phyloP scores from a whole-genome alignment of 306 rosid genomes.

The Dalbergia oliveri region DNA sequence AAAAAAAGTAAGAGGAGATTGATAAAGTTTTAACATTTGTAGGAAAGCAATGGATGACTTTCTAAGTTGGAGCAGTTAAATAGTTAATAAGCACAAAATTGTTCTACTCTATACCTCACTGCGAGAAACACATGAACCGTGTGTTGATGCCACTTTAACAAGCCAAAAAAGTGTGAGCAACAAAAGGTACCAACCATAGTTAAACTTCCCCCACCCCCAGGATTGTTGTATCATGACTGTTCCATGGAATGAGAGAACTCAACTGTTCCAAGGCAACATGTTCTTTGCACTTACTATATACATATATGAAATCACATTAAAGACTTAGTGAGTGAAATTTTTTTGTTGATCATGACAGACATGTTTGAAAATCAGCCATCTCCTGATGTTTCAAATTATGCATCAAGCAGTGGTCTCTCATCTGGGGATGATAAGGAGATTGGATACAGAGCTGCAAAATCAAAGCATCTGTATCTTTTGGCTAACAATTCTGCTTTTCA shows the following conservation, averaged over 20 bases:
- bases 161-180: conserved; percentile 53
- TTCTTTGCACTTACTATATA: conserved; percentile 43
- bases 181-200: conserved; percentile 48
- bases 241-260: conserved; percentile 39
- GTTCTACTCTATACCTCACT: conserved; percentile 40
- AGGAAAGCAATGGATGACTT: conserved; percentile 44
- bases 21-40: conserved; percentile 41
- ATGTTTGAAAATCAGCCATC: conserved; percentile 58
- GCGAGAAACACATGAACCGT: conserved; percentile 60
- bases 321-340: conserved; percentile 13
- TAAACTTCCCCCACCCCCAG: conserved; percentile 43
- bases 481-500: conserved; percentile 35
- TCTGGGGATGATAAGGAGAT: conserved; percentile 64
- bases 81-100: conserved; percentile 51
- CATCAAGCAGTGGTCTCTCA: conserved; percentile 54
- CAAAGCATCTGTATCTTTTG: conserved; percentile 42
- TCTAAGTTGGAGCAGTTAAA: conserved; percentile 47
- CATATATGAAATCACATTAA: conserved; percentile 38
- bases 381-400: conserved; percentile 48
- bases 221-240: conserved; percentile 43
- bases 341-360: conserved; percentile 52
- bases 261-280: conserved; percentile 46
- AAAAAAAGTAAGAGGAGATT: conserved; percentile 21
- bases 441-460: conserved; percentile 47
- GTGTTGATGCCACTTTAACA: conserved; percentile 50